These are phyloP conservation scores for Ceratocystis colombiana DNA, from an alignment of 2,329 filamentous ascomycete species.

Conservation along the genomic window DNA sequence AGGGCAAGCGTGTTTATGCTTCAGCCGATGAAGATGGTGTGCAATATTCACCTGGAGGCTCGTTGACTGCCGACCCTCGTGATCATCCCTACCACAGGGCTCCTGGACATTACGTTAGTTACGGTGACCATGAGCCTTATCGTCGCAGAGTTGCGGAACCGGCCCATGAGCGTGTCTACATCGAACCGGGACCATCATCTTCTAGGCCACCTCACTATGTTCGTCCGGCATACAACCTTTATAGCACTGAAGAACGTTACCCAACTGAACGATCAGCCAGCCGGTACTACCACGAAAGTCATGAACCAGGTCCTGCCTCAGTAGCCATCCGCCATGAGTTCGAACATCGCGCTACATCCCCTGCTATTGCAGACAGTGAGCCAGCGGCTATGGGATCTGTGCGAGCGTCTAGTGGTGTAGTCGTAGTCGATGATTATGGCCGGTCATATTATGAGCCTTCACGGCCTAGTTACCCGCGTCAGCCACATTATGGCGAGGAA, in stretches of 20 bases:
- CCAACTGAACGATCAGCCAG: conserved; percentile 5
- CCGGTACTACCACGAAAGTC: conserved; percentile 14
- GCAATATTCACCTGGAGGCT: conserved; percentile 27
- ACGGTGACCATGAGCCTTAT: conserved; percentile 24
- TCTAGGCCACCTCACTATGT: conserved; percentile 17
- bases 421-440: conserved; percentile 74
- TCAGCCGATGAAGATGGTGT: conserved; percentile 10
- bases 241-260: conserved; percentile 10
- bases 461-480: background rate
- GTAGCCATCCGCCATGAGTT: background rate
- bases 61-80: conserved; percentile 14
- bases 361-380: conserved; percentile 17
- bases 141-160: conserved; percentile 28
- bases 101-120: conserved; percentile 17
- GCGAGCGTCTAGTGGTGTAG: conserved; percentile 49
- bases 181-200: background rate
- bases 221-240: conserved; percentile 19
- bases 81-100: conserved; percentile 6
- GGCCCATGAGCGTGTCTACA: conserved; percentile 14
- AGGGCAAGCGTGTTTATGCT: conserved; percentile 30
- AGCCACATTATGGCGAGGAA: conserved; percentile 33
- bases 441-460: conserved; percentile 60
- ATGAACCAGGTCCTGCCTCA: conserved; percentile 3
- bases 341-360: conserved; percentile 2
- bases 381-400: conserved; percentile 43